Conservation (phyloP, 2,329 filamentous ascomycete species). For the Emmonsiellopsis sp. region DNA sequence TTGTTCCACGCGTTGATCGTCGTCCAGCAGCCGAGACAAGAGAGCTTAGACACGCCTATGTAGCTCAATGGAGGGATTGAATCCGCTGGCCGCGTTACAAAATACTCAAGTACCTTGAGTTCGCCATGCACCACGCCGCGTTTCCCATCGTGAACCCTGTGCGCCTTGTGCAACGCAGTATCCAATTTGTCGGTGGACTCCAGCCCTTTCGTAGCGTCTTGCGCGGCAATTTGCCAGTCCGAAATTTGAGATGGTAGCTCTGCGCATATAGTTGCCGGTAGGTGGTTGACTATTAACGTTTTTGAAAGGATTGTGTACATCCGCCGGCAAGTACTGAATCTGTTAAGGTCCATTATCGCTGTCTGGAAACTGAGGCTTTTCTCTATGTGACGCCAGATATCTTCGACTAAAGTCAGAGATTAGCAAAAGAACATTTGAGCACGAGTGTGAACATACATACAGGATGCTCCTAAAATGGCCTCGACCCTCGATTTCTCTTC, state of each 20-base stretch:
- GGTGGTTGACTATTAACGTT: neutral
- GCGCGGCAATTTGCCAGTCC: neutral
- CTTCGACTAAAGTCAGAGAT: neutral
- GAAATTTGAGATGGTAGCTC: neutral
- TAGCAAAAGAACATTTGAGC: slow-evolving; percentile 4
- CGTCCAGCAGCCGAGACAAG: neutral
- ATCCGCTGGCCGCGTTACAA: neutral
- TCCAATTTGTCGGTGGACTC: neutral
- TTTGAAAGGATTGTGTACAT: neutral
- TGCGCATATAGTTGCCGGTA: neutral
- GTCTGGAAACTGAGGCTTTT: neutral
- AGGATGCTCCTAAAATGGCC: neutral
- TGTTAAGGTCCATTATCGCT: neutral
- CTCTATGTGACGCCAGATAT: neutral
- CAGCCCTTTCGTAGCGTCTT: neutral
- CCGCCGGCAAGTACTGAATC: neutral
- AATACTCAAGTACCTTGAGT: neutral
- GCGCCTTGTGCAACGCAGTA: neutral
- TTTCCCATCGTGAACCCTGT: neutral
- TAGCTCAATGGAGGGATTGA: neutral
- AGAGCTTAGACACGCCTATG: neutral
- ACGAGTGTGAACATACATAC: neutral
- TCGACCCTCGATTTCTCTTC: neutral
- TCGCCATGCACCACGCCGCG: neutral
- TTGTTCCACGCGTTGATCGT: neutral